Evolutionary conservation across 176 grass and related monocot species (phyloP).

Genomic region (Musa itinerans): DNA sequence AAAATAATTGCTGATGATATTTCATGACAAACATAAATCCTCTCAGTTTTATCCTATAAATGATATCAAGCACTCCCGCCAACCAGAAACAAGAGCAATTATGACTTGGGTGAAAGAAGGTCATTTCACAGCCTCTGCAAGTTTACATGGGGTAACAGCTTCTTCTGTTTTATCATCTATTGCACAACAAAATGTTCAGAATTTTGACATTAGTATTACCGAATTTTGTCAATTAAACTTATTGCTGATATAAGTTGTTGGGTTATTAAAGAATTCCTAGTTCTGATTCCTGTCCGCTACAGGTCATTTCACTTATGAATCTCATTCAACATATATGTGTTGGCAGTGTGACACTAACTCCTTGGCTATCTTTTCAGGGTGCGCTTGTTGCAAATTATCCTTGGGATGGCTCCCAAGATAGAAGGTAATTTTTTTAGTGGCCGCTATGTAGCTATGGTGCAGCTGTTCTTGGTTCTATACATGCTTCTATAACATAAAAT

Average conservation of each 20-base stretch:
- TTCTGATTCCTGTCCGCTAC: no score
- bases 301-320: no score
- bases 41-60: constrained; percentile 72
- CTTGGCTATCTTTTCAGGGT: constrained; percentile 39
- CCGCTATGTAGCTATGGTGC: neutral
- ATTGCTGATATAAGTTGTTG: no score
- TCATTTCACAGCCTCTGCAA: constrained; percentile 84
- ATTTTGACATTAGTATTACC: no score
- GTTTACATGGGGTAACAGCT: constrained; percentile 81
- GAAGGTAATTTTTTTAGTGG: constrained; percentile 31
- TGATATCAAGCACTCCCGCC: constrained; percentile 45
- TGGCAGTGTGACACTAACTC: neutral
- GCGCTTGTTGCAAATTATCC: constrained; percentile 99
- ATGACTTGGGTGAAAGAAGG: constrained; percentile 75
- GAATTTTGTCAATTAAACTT: no score
- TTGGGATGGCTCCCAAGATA: constrained; percentile 87
- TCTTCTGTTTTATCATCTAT: constrained; percentile 10
- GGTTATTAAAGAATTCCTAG: no score
- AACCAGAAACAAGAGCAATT: constrained; percentile 94
- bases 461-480: no score
- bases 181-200: neutral
- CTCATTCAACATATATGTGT: no score
- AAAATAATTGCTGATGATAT: constrained; percentile 24
- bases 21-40: constrained; percentile 11
- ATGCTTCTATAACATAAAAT: no score